These are phyloP conservation scores for Bifiguratus adelaidae DNA, from an alignment of 192 early-diverging fungal genomes.

Conservation along the genomic window DNA sequence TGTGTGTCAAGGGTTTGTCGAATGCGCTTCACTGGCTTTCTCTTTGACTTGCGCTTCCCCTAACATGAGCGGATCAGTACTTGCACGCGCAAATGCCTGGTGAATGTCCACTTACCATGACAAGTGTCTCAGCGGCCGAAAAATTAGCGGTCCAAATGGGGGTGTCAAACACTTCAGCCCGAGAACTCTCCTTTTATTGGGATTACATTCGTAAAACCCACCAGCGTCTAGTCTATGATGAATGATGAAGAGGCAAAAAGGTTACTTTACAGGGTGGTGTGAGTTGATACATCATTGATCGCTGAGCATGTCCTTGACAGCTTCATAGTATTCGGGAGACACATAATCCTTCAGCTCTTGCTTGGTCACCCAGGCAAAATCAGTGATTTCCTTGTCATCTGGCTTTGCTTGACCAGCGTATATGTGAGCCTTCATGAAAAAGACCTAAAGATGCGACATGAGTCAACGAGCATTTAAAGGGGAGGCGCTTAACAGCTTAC, in stretches of 20 bases:
- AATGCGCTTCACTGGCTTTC: slow-evolving; percentile 55
- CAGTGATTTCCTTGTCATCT: slow-evolving; percentile 42
- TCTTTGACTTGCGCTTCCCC: slow-evolving; percentile 72
- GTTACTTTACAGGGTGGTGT: too few species aligned
- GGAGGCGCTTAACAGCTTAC: slow-evolving; percentile 7
- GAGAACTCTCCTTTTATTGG: too few species aligned
- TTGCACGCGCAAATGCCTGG: too few species aligned
- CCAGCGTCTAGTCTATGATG: too few species aligned
- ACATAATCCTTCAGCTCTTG: slow-evolving; percentile 48
- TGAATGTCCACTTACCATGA: too few species aligned
- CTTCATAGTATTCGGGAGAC: slow-evolving; percentile 30
- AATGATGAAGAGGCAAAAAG: too few species aligned
- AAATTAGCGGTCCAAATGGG: too few species aligned
- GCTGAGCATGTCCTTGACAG: slow-evolving; percentile 39
- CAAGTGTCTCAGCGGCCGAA: too few species aligned
- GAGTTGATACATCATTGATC: slow-evolving; percentile 39
- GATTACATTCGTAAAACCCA: too few species aligned
- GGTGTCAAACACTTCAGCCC: too few species aligned
- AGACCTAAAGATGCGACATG: slow-evolving; percentile 38
- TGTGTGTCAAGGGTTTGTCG: slow-evolving; percentile 57
- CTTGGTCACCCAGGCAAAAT: slow-evolving; percentile 71
- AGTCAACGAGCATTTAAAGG: background rate
- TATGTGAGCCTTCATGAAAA: slow-evolving; percentile 82
- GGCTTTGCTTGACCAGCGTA: slow-evolving; percentile 60
- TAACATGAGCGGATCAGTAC: too few species aligned